A percentile compares a stretch with the other conserved stretches of the same genome.
phyloP scores from a whole-genome alignment of 352 stramenopile genomes.

The Peronospora farinosa region DNA sequence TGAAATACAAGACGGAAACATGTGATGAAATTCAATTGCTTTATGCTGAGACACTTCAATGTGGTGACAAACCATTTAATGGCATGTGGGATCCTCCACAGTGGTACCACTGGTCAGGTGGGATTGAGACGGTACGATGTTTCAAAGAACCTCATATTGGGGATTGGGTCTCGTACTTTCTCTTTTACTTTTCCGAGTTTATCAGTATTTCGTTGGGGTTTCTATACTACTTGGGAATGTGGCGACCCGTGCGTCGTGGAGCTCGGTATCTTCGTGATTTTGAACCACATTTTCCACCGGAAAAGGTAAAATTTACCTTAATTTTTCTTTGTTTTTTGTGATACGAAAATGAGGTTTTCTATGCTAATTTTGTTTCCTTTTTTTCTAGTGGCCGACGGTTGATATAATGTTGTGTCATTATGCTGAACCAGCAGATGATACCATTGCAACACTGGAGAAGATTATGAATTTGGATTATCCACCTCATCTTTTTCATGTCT shows the following conservation, averaged over 20 bases:
- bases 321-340: constrained; percentile 4
- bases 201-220: constrained; percentile 66
- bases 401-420: constrained; percentile 72
- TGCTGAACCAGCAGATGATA: constrained; percentile 66
- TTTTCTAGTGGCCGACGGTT: constrained; percentile 55
- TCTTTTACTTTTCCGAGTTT: constrained; percentile 67
- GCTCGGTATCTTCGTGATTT: constrained; percentile 64
- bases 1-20: constrained; percentile 45
- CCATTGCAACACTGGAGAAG: constrained; percentile 65
- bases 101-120: constrained; percentile 59
- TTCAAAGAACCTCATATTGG: constrained; percentile 52
- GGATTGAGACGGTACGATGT: constrained; percentile 52
- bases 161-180: constrained; percentile 68
- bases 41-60: constrained; percentile 40
- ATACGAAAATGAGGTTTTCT: not conserved
- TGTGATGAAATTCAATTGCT: constrained; percentile 54
- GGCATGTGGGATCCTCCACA: constrained; percentile 61
- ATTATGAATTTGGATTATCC: constrained; percentile 76
- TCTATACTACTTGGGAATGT: constrained; percentile 75
- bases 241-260: constrained; percentile 65
- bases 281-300: constrained; percentile 55
- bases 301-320: constrained; percentile 37
- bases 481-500: constrained; percentile 59
- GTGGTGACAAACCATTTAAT: constrained; percentile 57
- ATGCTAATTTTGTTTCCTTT: not conserved